A percentile compares a stretch with the other conserved stretches of the same genome.
Evolutionary conservation across 164 flowering plant genomes (phyloP).

Genomic region (Magnolia kwangsiensis): DNA sequence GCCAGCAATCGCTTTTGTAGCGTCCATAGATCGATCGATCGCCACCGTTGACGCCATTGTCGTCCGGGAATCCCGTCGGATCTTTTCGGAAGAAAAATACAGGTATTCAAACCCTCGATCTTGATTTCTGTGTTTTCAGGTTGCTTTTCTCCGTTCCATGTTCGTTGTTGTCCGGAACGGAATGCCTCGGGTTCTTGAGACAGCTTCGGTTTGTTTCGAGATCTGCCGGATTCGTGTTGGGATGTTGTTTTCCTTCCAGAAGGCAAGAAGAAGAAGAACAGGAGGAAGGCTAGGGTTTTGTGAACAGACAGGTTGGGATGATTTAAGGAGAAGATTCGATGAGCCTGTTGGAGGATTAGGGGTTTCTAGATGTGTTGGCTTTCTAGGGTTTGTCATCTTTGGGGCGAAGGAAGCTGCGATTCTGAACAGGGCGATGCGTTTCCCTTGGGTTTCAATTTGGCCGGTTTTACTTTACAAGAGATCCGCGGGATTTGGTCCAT

Average conservation of each 20-base stretch:
- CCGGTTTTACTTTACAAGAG: neutral
- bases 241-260: neutral
- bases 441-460: neutral
- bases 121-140: conserved; percentile 21
- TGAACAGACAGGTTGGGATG: neutral
- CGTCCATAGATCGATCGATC: no score
- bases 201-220: conserved; percentile 2
- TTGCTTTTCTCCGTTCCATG: conserved; percentile 8
- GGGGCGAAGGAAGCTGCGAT: neutral
- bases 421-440: neutral
- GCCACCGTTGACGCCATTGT: neutral
- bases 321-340: neutral
- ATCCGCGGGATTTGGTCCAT: neutral
- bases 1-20: neutral
- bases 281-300: conserved; percentile 3
- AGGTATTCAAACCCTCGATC: conserved; percentile 27
- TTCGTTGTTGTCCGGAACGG: neutral
- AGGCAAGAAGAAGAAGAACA: neutral
- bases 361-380: conserved; percentile 13
- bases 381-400: conserved; percentile 1
- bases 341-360: neutral
- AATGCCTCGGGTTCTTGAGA: conserved; percentile 1
- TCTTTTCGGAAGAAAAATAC: neutral
- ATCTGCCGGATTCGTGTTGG: neutral
- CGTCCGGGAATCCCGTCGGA: neutral